Evolutionary conservation across 208 protist species (phyloP), one percentile per base, ranked within the genome.

Genomic region (Naegleria gruberi): DNA sequence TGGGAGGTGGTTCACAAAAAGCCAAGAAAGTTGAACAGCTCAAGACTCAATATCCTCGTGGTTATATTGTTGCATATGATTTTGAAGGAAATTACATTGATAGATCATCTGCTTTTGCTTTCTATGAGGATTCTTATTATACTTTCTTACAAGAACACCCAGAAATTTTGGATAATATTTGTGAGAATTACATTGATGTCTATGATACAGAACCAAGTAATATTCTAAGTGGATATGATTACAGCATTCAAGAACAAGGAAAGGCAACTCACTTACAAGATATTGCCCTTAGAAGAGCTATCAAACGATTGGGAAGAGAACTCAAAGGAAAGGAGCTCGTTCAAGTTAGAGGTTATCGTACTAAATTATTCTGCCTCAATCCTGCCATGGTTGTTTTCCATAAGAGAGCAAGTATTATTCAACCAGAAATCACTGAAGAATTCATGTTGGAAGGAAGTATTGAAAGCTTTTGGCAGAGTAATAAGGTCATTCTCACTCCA

Each of bases 181-280:
- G 65, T 77, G 26, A 77, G 19, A 77, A 19, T 77, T 77, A 26
- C 34, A 37, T 12, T 77, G 65, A 77, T n/a, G n/a, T 77, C 34
- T 77, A 37, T 77, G 65, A 77, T n/a, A 77, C 65, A 1, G 65
- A 77, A n/a, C 17, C 30, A 37, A 0, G 6, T 8, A 77, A 77
- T 77, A 77, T 77, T 37, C 26, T 37, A 77, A 77, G 65, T 77
- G 65, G 65, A 77, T 77, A 37, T 77, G 65, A 77, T 77, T 77
- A 77, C 34, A 26, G 34, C 26, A 7, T 37, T 19, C 65, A 77
- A 77, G 51, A 65, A 3, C 26, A 77, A 37, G 17, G 8, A 8
- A 77, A 77, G 8, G 65, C 26, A 15, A 77, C 65, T 37, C 65
- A 77, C n/a, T 77, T 77, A n/a, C 65, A 77, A 77, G 65, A 77